phyloP scores from a whole-genome alignment of 2,329 filamentous ascomycete species.

The Claviceps sp. region DNA sequence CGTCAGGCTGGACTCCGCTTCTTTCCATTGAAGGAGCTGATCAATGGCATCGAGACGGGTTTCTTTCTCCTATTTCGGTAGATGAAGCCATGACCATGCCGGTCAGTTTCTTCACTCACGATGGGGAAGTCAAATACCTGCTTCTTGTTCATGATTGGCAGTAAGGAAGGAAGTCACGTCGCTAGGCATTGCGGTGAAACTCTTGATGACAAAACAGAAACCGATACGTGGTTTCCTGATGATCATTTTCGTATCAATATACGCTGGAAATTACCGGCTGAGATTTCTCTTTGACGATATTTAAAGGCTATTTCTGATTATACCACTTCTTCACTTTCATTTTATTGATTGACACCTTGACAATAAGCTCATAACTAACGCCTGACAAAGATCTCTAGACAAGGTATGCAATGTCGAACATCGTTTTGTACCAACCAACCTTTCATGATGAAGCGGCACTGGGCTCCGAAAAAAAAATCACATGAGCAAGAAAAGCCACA shows the following conservation, averaged over 20 bases:
- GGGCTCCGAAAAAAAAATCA: constrained; percentile 69
- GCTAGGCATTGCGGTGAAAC: too few species aligned
- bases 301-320: constrained; percentile 76
- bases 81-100: too few species aligned
- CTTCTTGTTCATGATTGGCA: too few species aligned
- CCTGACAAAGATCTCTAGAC: constrained; percentile 11
- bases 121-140: too few species aligned
- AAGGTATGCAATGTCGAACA: constrained; percentile 19
- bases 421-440: constrained; percentile 12
- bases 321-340: constrained; percentile 5
- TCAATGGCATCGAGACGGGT: too few species aligned
- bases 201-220: too few species aligned
- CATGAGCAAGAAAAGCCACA: constrained; percentile 75
- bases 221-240: constrained; percentile 22
- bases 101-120: too few species aligned
- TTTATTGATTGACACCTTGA: not conserved
- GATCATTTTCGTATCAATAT: constrained; percentile 55
- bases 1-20: too few species aligned
- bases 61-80: too few species aligned
- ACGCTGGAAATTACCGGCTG: constrained; percentile 96
- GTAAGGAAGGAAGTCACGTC: too few species aligned
- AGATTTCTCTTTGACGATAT: constrained; percentile 64
- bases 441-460: constrained; percentile 84
- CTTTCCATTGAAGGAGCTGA: too few species aligned
- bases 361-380: constrained; percentile 18